Conservation (phyloP, 768 basidiomycete species). For the Auriculariales sp. region DNA sequence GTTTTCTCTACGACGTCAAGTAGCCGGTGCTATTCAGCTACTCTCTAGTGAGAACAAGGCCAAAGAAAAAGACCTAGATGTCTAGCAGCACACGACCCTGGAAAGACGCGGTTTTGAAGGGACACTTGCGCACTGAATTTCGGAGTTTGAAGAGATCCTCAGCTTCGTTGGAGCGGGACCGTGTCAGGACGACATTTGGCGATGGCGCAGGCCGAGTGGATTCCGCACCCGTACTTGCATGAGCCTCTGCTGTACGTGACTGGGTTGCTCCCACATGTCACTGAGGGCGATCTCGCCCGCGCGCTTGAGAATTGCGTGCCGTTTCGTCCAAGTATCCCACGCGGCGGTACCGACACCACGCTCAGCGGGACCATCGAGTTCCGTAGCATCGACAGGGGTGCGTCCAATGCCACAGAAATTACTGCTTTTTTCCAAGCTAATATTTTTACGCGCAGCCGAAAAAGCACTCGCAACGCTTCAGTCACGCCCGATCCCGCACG, state of each 20-base stretch:
- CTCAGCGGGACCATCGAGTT: conserved; percentile 73
- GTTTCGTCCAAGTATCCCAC: conserved; percentile 62
- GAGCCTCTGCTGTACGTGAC: conserved; percentile 74
- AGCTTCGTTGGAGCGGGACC: no score
- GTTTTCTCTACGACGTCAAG: no score
- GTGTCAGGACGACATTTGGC: no score
- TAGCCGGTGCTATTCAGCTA: no score
- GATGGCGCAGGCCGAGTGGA: conserved; percentile 2
- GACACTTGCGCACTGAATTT: no score
- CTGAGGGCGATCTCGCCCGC: conserved; percentile 62
- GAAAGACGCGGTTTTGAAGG: no score
- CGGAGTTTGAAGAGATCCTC: no score
- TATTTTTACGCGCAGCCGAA: conserved; percentile 40
- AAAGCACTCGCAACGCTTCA: conserved; percentile 79
- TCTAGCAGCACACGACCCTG: no score
- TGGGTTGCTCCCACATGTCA: conserved; percentile 54
- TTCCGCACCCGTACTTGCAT: conserved; percentile 63
- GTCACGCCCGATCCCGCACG: conserved; percentile 50
- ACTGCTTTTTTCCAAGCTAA: conserved; percentile 6
- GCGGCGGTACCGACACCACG: conserved; percentile 37
- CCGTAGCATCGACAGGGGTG: conserved; percentile 68
- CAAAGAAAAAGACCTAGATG: no score
- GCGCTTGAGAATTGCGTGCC: conserved; percentile 66
- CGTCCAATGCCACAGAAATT: neutral
- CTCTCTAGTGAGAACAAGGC: no score